Evolutionary conservation across 2,329 filamentous ascomycete species (phyloP).

Genomic region (Ilyonectria sp.): DNA sequence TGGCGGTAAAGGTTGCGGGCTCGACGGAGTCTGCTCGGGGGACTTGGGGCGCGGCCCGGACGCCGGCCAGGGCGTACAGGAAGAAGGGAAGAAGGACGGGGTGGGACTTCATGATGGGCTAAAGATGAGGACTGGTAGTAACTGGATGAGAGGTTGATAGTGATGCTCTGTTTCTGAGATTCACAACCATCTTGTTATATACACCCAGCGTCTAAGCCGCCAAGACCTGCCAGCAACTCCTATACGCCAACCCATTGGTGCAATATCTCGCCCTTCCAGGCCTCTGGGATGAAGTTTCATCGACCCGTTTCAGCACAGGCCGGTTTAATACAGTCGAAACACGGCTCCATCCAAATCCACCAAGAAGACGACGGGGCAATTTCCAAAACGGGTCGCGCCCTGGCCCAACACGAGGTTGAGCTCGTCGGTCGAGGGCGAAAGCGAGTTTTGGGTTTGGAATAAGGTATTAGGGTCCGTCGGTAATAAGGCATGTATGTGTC

Average conservation of each 20-base stretch:
- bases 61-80: slow-evolving; percentile 34
- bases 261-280: slow-evolving; percentile 13
- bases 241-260: slow-evolving; percentile 17
- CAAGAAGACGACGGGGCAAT: not conserved
- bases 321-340: slow-evolving; percentile 25
- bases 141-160: not conserved
- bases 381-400: not conserved
- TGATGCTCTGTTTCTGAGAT: not conserved
- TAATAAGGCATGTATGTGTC: too few relatives aligned
- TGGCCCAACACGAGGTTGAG: not conserved
- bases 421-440: not conserved
- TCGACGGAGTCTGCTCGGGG: slow-evolving; percentile 27
- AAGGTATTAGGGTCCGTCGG: not conserved
- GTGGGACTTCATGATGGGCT: slow-evolving; percentile 37
- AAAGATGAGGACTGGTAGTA: not conserved
- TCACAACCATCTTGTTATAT: not conserved
- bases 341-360: slow-evolving; percentile 20
- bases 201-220: not conserved
- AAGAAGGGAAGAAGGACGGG: slow-evolving; percentile 27
- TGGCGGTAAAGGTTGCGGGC: slow-evolving; percentile 47
- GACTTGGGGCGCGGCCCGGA: slow-evolving; percentile 37
- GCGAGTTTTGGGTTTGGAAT: not conserved
- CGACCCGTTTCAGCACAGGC: slow-evolving; percentile 14
- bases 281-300: not conserved
- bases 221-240: not conserved